Percentiles rank a stretch among this genome's conserved stretches.
Conservation (phyloP, 225 moss, liverwort and hornwort species). For the Polytrichum formosum region DNA sequence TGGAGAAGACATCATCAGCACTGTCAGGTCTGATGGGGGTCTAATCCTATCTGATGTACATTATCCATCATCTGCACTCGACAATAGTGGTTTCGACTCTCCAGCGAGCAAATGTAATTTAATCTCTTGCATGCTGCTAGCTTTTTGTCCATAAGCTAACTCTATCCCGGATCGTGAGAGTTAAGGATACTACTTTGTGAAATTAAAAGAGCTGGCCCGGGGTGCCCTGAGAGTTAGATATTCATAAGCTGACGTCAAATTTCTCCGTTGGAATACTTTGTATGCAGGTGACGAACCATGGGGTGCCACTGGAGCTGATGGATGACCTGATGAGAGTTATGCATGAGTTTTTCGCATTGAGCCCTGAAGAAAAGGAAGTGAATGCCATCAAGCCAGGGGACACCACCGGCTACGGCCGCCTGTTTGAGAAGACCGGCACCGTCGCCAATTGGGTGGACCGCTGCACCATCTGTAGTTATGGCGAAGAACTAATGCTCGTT, state of each 20-base stretch:
- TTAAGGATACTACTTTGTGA: neutral
- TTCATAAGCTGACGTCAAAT: neutral
- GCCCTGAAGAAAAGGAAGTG: constrained; percentile 39
- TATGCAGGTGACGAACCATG: constrained; percentile 33
- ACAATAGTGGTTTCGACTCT: no score
- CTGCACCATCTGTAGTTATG: constrained; percentile 28
- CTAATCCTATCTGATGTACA: no score
- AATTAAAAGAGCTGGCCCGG: neutral
- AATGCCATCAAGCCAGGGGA: constrained; percentile 28
- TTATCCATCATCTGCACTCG: no score
- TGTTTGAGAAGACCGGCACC: constrained; percentile 26
- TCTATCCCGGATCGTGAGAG: no score
- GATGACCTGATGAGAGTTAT: constrained; percentile 22
- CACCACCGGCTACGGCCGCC: constrained; percentile 30
- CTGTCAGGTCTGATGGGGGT: no score
- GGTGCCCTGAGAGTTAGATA: neutral
- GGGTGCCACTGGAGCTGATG: constrained; percentile 23
- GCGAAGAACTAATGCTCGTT: constrained; percentile 21
- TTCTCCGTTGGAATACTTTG: neutral
- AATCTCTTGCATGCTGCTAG: neutral
- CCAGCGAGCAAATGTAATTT: neutral
- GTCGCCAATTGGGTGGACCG: constrained; percentile 35
- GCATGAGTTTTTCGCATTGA: constrained; percentile 31
- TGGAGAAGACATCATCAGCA: no score
- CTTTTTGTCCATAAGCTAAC: no score